Percentiles rank a stretch among this genome's conserved stretches.
Evolutionary conservation across 495 filamentous ascomycete species (phyloP).

Genomic region (Hypoxylon lienhwacheense): DNA sequence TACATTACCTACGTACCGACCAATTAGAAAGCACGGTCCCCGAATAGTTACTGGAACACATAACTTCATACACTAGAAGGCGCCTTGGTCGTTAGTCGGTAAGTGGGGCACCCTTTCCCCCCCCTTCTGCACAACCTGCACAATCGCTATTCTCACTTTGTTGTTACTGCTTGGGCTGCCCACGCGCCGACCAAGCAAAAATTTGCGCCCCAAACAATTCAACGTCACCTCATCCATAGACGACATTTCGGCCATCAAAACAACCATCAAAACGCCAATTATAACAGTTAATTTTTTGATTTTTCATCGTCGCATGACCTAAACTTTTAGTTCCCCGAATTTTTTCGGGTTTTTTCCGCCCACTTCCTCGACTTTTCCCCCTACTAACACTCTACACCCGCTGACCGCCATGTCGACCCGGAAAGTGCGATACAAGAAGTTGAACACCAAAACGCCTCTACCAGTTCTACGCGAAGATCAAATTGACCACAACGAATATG

Average conservation of each 20-base stretch:
- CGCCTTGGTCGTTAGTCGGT: not conserved
- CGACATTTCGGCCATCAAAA: conserved; percentile 61
- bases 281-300: conserved; percentile 59
- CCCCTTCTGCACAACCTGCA: conserved; percentile 29
- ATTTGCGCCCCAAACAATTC: conserved; percentile 52
- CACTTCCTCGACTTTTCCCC: conserved; percentile 44
- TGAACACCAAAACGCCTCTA: conserved; percentile 83
- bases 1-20: too few relatives aligned
- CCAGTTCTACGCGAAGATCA: conserved; percentile 85
- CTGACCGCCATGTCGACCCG: conserved; percentile 65
- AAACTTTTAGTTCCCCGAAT: conserved; percentile 50
- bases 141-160: conserved; percentile 28
- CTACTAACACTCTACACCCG: conserved; percentile 42
- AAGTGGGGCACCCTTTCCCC: conserved; percentile 14
- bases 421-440: conserved; percentile 85
- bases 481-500: conserved; percentile 73
- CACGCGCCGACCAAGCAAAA: conserved; percentile 43
- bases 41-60: conserved; percentile 19
- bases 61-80: too few relatives aligned
- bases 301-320: conserved; percentile 57
- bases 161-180: conserved; percentile 31
- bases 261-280: conserved; percentile 52
- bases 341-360: conserved; percentile 54
- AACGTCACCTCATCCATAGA: conserved; percentile 69
- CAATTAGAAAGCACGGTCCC: conserved; percentile 6